Evolutionary conservation across 148 eudicot genomes (phyloP).

Genomic region (Silene latifolia): DNA sequence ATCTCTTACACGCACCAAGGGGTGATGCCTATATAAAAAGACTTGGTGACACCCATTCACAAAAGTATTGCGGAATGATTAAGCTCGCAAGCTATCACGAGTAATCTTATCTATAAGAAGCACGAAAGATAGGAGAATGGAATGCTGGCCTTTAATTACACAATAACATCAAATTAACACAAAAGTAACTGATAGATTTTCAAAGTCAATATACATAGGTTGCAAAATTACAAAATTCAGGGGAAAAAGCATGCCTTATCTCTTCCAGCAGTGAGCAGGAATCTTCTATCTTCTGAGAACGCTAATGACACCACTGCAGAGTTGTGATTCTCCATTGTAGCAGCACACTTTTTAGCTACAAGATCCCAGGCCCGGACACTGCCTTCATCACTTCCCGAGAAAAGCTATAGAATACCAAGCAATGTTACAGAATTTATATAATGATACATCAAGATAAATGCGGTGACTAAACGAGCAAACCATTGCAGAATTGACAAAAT

Average conservation of each 20-base stretch:
- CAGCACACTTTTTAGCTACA: conserved; percentile 62
- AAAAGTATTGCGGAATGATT: too few species aligned
- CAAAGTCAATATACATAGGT: background rate
- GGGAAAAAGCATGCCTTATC: conserved; percentile 52
- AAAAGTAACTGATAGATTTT: background rate
- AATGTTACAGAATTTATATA: background rate
- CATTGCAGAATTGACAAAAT: background rate
- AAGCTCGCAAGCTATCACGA: too few species aligned
- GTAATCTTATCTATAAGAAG: too few species aligned
- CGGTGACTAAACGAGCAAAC: background rate
- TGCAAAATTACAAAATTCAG: background rate
- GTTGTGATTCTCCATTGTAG: conserved; percentile 72
- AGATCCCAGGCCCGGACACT: conserved; percentile 90
- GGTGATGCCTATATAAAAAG: too few species aligned
- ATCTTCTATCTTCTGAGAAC: conserved; percentile 67
- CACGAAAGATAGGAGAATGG: background rate
- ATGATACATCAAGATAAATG: background rate
- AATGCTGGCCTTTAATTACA: background rate
- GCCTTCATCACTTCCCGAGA: conserved; percentile 81
- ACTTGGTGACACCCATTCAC: too few species aligned
- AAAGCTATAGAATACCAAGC: conserved; percentile 49
- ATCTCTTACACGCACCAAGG: background rate
- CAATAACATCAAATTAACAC: background rate
- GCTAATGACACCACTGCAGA: conserved; percentile 84
- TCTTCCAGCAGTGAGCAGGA: conserved; percentile 88